These are phyloP conservation scores for Kodamaea sagamina DNA, from an alignment of 805 yeast genomes.

Conservation along the genomic window DNA sequence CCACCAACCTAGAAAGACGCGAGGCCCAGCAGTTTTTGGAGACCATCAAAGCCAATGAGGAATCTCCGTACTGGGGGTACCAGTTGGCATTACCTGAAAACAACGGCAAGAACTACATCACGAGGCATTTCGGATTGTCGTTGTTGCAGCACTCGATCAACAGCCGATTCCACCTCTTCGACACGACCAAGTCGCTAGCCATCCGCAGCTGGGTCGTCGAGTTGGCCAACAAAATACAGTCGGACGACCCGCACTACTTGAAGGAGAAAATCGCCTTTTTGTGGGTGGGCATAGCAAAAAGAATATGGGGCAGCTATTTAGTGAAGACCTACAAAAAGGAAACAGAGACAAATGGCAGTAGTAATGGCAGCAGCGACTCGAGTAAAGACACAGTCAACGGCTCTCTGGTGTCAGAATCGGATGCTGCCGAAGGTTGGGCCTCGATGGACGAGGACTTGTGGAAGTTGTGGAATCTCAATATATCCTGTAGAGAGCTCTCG, in stretches of 20 bases:
- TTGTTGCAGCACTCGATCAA: conserved; percentile 73
- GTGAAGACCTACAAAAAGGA: conserved; percentile 27
- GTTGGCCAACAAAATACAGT: conserved; percentile 58
- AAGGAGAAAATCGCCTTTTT: conserved; percentile 86
- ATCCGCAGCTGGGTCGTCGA: conserved; percentile 85
- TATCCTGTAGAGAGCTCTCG: conserved; percentile 71
- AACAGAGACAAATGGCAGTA: not conserved
- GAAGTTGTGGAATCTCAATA: conserved; percentile 68
- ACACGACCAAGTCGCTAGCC: conserved; percentile 58
- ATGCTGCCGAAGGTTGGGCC: conserved; percentile 70
- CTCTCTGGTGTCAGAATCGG: conserved; percentile 19
- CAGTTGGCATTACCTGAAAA: conserved; percentile 70
- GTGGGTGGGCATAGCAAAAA: conserved; percentile 90
- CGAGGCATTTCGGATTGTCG: conserved; percentile 88
- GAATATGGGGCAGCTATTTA: conserved; percentile 85
- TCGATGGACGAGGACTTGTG: conserved; percentile 81
- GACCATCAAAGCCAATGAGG: conserved; percentile 69
- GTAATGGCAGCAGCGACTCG: not conserved
- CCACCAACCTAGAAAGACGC: conserved; percentile 57
- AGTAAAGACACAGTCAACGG: not conserved
- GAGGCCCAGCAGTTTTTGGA: conserved; percentile 69
- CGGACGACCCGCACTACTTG: conserved; percentile 82
- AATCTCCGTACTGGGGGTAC: conserved; percentile 92
- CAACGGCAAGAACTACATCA: conserved; percentile 60
- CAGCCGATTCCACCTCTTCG: conserved; percentile 55